Base-by-base conservation (phyloP, 2,329 filamentous ascomycete species). In the Cladosporium sp. region DNA sequence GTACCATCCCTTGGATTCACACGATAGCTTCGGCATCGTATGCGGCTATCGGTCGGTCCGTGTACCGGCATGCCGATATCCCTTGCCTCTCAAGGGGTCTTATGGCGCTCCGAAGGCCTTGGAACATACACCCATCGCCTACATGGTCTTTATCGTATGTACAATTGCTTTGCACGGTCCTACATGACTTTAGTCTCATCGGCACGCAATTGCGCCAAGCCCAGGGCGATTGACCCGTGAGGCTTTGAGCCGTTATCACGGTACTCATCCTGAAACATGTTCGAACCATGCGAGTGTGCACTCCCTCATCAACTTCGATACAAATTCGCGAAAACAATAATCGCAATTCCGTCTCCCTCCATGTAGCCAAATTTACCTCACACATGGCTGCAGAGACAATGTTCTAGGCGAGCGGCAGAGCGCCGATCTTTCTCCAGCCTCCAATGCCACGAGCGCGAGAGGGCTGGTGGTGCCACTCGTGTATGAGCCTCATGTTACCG, bases 401-500 rank as follows among this genome's bases (percentile, higher is more conserved):
- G 56, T 59, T 59, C 56, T 59, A 26, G 56, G 28, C 33, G 18
- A n/a, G 21, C 55, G 31, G 55, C 55, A 31, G 16, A 57, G 28
- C 26, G 56, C 8, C 21, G 56, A 59, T 59, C 35, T 5, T 5
- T 28, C 23, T 40, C 11, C 55, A 59, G 56, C 56, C 56, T 59
- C 23, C 40, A 28, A 26, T 57, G 55, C 55, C 55, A 57, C 55
- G 55, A 57, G 55, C 29, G 31, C 31, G 26, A 28, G 16, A 33
- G 23, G n/a, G 21, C 31, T 40, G 29, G 33, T 40, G 21, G 23
- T 40, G 33, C 31, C 21, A 40, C 55, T 40, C 33, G 23, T 23
- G 23, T 55, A 55, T 55, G 52, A 55, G 52, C 52, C 29, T 55
- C 52, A 55, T 55, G 52, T 12, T n/a, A 55, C 52, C 52, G 29